Evolutionary conservation across 2,329 filamentous ascomycete species (phyloP).

Genomic region (Cryphonectria japonica): DNA sequence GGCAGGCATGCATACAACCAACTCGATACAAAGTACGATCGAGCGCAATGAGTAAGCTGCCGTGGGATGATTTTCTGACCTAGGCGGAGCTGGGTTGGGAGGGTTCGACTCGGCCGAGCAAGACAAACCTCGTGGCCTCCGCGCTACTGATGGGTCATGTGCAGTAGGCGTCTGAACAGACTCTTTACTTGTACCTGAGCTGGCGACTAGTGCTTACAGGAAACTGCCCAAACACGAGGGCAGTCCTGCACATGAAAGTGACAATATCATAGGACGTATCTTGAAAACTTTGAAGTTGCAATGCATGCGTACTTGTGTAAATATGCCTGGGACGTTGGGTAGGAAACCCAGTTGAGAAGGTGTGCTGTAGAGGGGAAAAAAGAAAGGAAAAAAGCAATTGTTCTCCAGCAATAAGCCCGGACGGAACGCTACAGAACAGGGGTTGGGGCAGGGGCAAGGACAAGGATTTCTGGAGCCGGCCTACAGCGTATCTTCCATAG

Average conservation of each 20-base stretch:
- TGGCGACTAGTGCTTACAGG: not conserved
- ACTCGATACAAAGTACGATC: constrained; percentile 1
- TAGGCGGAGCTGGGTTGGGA: too few relatives aligned
- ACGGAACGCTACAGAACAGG: not conserved
- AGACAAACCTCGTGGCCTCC: not conserved
- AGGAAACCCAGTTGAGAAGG: not conserved
- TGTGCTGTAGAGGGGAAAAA: not conserved
- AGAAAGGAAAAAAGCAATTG: not conserved
- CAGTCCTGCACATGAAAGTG: not conserved
- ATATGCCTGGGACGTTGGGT: too few relatives aligned
- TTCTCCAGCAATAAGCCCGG: not conserved
- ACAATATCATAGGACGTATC: not conserved
- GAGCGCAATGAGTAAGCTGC: not conserved
- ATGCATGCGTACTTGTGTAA: too few relatives aligned
- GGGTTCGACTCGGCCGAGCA: not conserved
- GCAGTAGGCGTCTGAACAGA: not conserved
- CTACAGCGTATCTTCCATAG: not conserved
- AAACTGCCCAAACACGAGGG: not conserved
- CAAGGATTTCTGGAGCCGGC: not conserved
- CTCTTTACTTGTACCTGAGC: not conserved
- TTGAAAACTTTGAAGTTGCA: too few relatives aligned
- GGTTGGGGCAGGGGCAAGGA: not conserved
- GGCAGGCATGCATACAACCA: constrained; percentile 4
- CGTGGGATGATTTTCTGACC: too few relatives aligned
- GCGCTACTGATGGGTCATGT: not conserved